Base-by-base conservation (phyloP, 2,329 filamentous ascomycete genomes). In the Exserohilum turcica region DNA sequence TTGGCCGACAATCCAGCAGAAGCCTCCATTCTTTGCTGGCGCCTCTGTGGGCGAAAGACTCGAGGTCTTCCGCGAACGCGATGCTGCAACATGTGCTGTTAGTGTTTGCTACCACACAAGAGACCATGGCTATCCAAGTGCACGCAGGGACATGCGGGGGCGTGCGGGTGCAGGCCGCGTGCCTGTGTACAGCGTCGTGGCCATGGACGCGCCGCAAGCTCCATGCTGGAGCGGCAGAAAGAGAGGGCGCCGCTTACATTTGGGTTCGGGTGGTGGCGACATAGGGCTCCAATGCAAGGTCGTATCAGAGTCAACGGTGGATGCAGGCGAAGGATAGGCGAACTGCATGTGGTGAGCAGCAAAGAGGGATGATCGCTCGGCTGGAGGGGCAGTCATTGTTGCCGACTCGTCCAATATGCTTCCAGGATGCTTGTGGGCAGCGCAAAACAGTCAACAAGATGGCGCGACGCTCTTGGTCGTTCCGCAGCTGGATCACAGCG, bases 1-100 rank as follows among this genome's bases (percentile, higher is more conserved):
- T 27, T 38, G 68, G 45, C 63, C 68, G 24, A 70, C 74, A 52
- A 76, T 71, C 51, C 71, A 76, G 3, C 57, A 56, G 32, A 74
- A 56, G 29, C 37, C 51, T 27, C 48, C 61, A 43, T 44, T 42
- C 33, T 40, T 44, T 27, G 48, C 28, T 44, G 52, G 27, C 31
- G 43, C 8, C 6, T 28, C 52, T 16, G 55, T 55, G 19, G 57
- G 37, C 19, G 61, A 46, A 27, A 54, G 54, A 36, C 52, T 60
- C 21, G 36, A 32, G 6, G 39, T 56, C 10, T 55, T 61, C 18
- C 40, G 55, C 43, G 48, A 48, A 28, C 32, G 39, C 43, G 40
- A 40, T 47, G 65, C 44, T 48, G 32, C 13, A 42, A 16, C 5
- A 35, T 28, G 12, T 16, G 43, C 12, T 36, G 21, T 63, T 39